Conservation (phyloP, 306 rosid genomes). For the Rubus idaeus region DNA sequence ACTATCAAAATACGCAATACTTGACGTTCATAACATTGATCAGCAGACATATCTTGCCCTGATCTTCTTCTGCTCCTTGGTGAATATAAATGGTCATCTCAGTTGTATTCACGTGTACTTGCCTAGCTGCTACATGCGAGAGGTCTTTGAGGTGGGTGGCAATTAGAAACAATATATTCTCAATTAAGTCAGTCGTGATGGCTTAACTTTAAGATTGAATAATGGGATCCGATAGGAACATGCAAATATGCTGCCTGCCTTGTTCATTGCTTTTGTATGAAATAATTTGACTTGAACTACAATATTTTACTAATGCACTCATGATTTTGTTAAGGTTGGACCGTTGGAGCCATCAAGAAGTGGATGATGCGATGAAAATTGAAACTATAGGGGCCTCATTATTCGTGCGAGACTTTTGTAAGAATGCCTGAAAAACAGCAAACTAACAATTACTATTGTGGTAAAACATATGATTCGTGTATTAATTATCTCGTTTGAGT, state of each 20-base stretch:
- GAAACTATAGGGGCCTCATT: too few relatives aligned
- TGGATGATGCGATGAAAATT: too few relatives aligned
- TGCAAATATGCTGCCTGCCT: constrained; percentile 1
- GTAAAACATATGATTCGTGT: too few relatives aligned
- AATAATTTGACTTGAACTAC: neutral
- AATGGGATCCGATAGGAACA: constrained; percentile 10
- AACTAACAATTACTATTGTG: too few relatives aligned
- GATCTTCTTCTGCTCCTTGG: neutral
- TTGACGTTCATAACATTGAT: too few relatives aligned
- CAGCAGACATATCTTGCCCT: neutral
- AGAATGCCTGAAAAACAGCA: too few relatives aligned
- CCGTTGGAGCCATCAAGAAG: too few relatives aligned
- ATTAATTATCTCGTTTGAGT: too few relatives aligned
- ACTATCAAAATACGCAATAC: too few relatives aligned
- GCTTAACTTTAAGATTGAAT: constrained; percentile 1
- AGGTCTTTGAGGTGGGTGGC: neutral
- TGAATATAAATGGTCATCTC: neutral
- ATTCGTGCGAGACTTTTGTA: too few relatives aligned
- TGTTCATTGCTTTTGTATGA: neutral
- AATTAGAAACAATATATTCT: neutral
- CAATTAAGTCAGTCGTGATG: constrained; percentile 1
- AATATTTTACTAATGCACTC: neutral
- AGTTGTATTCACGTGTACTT: constrained; percentile 5
- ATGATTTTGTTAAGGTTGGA: neutral
- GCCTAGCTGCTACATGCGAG: neutral